These are phyloP conservation scores for Eucalyptus cloeziana DNA, from an alignment of 345 rosid genomes.

Conservation along the genomic window DNA sequence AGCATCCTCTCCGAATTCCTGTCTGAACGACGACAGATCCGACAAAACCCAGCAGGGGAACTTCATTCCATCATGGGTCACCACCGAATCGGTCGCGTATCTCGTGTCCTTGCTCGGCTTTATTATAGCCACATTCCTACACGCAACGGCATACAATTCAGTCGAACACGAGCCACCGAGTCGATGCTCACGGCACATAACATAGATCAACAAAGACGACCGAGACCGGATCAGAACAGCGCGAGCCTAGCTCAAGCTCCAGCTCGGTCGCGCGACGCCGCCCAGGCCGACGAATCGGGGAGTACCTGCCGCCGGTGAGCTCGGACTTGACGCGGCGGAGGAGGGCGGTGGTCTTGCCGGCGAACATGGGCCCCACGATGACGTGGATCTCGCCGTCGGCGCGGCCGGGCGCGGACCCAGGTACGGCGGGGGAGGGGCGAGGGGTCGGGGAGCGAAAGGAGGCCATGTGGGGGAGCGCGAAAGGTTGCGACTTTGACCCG, in stretches of 20 bases:
- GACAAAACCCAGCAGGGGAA: conserved; percentile 79
- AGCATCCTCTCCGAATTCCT: conserved; percentile 42
- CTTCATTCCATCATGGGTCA: conserved; percentile 70
- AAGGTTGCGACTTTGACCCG: not conserved
- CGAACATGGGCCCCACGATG: conserved; percentile 84
- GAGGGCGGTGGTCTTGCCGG: conserved; percentile 89
- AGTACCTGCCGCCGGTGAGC: conserved; percentile 45
- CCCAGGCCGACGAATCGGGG: not conserved
- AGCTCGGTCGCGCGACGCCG: not conserved
- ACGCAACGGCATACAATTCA: not conserved
- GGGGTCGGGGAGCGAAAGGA: conserved; percentile 19
- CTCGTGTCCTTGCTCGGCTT: conserved; percentile 77
- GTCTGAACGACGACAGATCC: conserved; percentile 51
- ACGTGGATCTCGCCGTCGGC: conserved; percentile 68
- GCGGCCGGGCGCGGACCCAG: not conserved
- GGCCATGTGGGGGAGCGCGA: conserved; percentile 13
- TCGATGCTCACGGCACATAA: not conserved
- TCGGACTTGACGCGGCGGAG: conserved; percentile 80
- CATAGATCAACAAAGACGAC: not conserved
- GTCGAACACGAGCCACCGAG: not conserved
- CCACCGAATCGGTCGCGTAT: conserved; percentile 67
- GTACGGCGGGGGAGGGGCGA: not conserved
- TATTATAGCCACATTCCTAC: conserved; percentile 60
- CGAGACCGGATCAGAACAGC: not conserved
- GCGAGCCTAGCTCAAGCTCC: not conserved